Evolutionary conservation across 2,329 filamentous ascomycete species (phyloP).

Genomic region (Penicillium sp.): DNA sequence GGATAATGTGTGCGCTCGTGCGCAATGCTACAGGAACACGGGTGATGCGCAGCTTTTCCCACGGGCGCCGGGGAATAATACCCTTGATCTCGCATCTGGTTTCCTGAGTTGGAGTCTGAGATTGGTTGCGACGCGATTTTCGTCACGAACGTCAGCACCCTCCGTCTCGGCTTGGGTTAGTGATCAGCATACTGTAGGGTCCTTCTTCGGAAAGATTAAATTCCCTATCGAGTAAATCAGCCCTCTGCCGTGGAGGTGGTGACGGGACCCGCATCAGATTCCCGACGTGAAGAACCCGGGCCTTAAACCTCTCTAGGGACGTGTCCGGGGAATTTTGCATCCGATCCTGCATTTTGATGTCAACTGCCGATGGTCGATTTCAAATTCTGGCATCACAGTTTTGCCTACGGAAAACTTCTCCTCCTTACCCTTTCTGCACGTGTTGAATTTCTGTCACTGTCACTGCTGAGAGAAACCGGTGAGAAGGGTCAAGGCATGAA

Average conservation of each 20-base stretch:
- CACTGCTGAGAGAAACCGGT: slow-evolving; percentile 9
- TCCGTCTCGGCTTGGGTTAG: slow-evolving; percentile 8
- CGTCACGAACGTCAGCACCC: slow-evolving; percentile 18
- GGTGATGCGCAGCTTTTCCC: slow-evolving; percentile 11
- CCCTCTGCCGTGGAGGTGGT: slow-evolving; percentile 9
- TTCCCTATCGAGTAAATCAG: slow-evolving; percentile 20
- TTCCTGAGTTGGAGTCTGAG: neutral
- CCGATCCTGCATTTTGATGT: slow-evolving; percentile 9
- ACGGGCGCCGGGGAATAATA: neutral
- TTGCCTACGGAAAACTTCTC: neutral
- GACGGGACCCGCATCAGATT: slow-evolving; percentile 13
- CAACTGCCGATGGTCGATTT: neutral
- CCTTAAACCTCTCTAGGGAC: neutral
- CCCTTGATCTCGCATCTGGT: slow-evolving; percentile 5
- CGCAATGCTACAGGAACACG: slow-evolving; percentile 22
- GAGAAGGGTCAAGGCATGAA: neutral
- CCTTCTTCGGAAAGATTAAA: neutral
- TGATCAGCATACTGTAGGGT: slow-evolving; percentile 23
- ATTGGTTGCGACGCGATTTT: slow-evolving; percentile 10
- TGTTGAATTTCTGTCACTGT: slow-evolving; percentile 13
- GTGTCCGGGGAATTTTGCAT: slow-evolving; percentile 6
- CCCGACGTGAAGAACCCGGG: neutral
- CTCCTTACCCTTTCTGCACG: slow-evolving; percentile 9
- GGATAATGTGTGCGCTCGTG: slow-evolving; percentile 12
- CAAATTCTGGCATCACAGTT: neutral